Evolutionary conservation across 106 monocot genomes (phyloP), one percentile per base, ranked within the genome.

Genomic region (Hemerocallis citrina): DNA sequence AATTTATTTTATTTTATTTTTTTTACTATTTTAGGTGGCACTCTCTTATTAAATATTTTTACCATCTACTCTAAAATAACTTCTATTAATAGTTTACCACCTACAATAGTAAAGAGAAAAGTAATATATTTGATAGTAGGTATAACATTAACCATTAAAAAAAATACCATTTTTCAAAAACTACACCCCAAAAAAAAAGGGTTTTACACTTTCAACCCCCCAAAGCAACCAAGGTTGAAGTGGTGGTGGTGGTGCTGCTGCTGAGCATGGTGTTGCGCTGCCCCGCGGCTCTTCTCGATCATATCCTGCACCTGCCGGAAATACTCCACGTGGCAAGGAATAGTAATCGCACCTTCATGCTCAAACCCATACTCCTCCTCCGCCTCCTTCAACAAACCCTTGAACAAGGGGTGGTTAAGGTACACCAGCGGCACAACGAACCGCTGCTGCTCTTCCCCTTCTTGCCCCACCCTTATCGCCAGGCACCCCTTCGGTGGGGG

Each of bases 311-410:
- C 54, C 0, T 39, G 66, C 14, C 54, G n/a, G 39, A 66, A 66
- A 15, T 66, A 24, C 27, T 52, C 66, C 28, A 66, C 66, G 15
- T 66, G 66, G 55, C 66, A 66, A 2, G 66, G 66, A 39, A 66
- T 66, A 55, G 54, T 41, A 29, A 66, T 66, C 25, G 66, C 66
- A 1, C 66, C 66, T 6, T 41, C 0, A 10, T 66, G 50, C n/a
- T 52, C 35, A 37, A 55, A 66, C 11, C 55, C 55, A 55, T 66
- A 66, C 50, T 40, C 66, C 66, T 66, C 66, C 66, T 66, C 66
- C 17, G 66, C 66, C 41, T 52, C 66, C 55, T 66, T 66, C 40
- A 66, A 55, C 13, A 66, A 24, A 10, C 50, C 66, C 6, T 30
- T 3, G 24, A 66, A 66, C 17, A 66, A 55, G 0, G 66, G 66